These are phyloP conservation scores for Fusarium mangiferae DNA, from an alignment of 2,329 filamentous ascomycete genomes.

Conservation along the genomic window DNA sequence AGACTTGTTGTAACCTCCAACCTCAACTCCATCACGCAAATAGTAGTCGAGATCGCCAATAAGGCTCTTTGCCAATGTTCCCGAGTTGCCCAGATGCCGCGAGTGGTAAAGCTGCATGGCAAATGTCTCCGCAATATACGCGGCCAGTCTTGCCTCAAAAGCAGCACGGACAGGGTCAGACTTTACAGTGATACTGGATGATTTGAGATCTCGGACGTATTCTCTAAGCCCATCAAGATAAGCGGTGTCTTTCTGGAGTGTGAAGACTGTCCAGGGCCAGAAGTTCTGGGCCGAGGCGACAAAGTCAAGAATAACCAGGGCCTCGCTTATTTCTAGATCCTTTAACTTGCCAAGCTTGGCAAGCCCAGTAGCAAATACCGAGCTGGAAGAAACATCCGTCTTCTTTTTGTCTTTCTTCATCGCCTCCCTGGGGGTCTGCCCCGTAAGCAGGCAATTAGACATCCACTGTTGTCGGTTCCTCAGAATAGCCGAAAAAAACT, in stretches of 20 bases:
- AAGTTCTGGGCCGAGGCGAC: conserved; percentile 89
- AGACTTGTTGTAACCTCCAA: conserved; percentile 87
- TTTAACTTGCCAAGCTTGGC: conserved; percentile 74
- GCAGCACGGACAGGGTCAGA: conserved; percentile 67
- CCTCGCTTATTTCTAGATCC: conserved; percentile 70
- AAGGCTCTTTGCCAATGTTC: conserved; percentile 74
- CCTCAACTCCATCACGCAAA: conserved; percentile 78
- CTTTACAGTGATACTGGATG: conserved; percentile 63
- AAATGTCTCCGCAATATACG: conserved; percentile 86
- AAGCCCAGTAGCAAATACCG: conserved; percentile 80
- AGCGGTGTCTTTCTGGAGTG: conserved; percentile 75
- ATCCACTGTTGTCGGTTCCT: conserved; percentile 96
- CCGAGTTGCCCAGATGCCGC: conserved; percentile 76
- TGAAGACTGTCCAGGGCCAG: conserved; percentile 93
- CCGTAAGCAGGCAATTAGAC: conserved; percentile 90
- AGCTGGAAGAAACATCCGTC: conserved; percentile 62
- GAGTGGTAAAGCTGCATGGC: conserved; percentile 91
- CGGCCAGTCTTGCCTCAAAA: conserved; percentile 76
- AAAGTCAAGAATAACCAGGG: conserved; percentile 84
- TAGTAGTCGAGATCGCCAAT: conserved; percentile 83
- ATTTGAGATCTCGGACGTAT: conserved; percentile 71
- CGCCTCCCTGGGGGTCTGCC: conserved; percentile 82
- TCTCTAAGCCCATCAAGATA: conserved; percentile 79
- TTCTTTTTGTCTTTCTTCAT: conserved; percentile 67
- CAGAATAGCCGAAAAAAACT: conserved; percentile 85